Conservation (phyloP, 305 asterid species). For the Fraxinus ornus region DNA sequence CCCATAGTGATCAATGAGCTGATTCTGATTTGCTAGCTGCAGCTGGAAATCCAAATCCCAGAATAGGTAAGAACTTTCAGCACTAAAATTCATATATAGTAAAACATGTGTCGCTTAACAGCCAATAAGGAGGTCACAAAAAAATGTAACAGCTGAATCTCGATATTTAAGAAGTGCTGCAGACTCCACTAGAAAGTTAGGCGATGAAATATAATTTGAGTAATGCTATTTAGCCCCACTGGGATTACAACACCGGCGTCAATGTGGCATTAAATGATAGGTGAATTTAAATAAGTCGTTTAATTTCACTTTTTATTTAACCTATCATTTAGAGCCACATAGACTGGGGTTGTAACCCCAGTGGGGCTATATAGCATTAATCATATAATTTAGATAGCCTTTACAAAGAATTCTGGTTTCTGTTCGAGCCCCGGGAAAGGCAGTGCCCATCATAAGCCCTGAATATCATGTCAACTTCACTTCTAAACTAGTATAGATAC, state of each 20-base stretch:
- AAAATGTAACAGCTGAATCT: not conserved
- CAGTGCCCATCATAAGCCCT: not conserved
- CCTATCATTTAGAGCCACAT: too few relatives aligned
- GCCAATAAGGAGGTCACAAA: not conserved
- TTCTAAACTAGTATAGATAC: not conserved
- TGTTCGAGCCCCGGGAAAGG: not conserved
- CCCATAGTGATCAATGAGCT: constrained; percentile 77
- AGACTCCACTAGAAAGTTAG: not conserved
- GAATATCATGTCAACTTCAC: not conserved
- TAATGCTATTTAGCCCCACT: too few relatives aligned
- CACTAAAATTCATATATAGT: not conserved
- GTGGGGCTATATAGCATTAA: too few relatives aligned
- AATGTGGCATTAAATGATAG: too few relatives aligned
- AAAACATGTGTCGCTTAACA: not conserved
- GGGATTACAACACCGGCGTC: too few relatives aligned
- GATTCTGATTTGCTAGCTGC: constrained; percentile 88
- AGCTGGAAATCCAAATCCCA: constrained; percentile 38
- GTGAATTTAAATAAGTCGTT: too few relatives aligned
- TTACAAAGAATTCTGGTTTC: not conserved
- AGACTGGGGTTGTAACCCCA: too few relatives aligned
- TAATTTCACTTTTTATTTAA: too few relatives aligned
- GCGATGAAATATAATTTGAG: not conserved
- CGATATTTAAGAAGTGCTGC: not conserved
- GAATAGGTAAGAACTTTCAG: not conserved
- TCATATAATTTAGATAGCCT: not conserved